Conservation (phyloP, 129 eudicot species). For the Escallonia rubra region DNA sequence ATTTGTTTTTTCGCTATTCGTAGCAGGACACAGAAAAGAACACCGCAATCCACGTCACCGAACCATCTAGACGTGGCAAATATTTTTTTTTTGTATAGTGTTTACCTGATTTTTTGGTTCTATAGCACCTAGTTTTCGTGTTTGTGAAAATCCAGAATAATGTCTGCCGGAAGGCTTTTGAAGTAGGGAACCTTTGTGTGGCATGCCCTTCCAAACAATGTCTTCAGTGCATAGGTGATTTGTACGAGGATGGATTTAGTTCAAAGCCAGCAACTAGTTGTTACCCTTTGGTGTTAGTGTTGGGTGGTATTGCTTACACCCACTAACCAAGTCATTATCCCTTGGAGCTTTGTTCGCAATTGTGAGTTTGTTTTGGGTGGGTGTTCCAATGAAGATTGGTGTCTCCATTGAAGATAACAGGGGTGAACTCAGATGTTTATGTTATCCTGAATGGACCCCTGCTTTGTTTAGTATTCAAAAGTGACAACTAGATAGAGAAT, state of each 20-base stretch:
- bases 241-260: neutral
- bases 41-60: no score
- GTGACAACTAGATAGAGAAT: no score
- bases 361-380: constrained; percentile 3
- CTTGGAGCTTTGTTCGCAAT: neutral
- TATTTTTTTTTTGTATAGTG: no score
- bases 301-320: neutral
- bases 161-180: neutral
- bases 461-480: neutral
- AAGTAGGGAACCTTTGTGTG: neutral
- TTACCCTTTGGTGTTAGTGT: no score
- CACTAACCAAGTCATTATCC: neutral
- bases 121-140: no score
- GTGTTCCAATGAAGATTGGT: neutral
- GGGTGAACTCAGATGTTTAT: neutral
- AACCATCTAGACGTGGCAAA: no score
- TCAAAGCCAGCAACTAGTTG: neutral
- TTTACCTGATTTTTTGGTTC: no score
- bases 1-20: no score
- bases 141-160: no score
- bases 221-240: neutral
- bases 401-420: neutral
- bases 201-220: neutral
- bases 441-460: neutral
- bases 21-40: no score